Conservation (phyloP, 768 basidiomycete genomes). For the Leccinellum luteum region DNA sequence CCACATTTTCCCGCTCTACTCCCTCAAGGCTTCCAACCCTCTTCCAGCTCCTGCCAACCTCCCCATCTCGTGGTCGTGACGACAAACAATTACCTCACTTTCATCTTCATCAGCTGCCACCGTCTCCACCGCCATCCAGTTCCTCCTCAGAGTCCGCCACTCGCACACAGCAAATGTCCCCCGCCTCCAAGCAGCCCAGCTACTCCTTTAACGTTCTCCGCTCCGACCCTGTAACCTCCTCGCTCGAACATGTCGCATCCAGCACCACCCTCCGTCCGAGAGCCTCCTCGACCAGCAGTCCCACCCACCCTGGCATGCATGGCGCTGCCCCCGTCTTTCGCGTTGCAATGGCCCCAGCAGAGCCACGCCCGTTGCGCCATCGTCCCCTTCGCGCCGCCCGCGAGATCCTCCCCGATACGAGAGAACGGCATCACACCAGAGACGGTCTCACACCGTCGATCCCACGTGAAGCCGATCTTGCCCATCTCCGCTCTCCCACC, state of each 20-base stretch:
- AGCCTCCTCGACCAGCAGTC: constrained; percentile 11
- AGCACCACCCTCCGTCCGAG: constrained; percentile 39
- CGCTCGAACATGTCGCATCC: constrained; percentile 44
- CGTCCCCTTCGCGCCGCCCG: constrained; percentile 17
- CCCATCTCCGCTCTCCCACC: constrained; percentile 29
- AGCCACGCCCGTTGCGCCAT: constrained; percentile 20
- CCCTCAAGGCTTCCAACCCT: not conserved
- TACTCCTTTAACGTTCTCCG: constrained; percentile 47
- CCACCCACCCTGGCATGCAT: constrained; percentile 25
- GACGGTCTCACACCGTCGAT: constrained; percentile 27
- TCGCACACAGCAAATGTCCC: constrained; percentile 15
- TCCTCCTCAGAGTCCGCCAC: constrained; percentile 29
- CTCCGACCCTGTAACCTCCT: constrained; percentile 40
- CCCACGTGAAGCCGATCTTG: constrained; percentile 30
- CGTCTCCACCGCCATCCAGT: constrained; percentile 27
- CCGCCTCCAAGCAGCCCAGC: constrained; percentile 11
- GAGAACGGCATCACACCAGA: constrained; percentile 23
- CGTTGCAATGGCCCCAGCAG: constrained; percentile 31
- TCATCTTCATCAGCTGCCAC: constrained; percentile 11
- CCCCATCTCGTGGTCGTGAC: not conserved
- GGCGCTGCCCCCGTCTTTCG: constrained; percentile 38
- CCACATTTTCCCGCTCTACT: constrained; percentile 1
- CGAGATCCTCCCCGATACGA: constrained; percentile 27
- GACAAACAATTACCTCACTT: not conserved
- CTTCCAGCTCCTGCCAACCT: constrained; percentile 2